Percentiles rank a stretch among this genome's conserved stretches.
Evolutionary conservation across 805 yeast genomes (phyloP).

Genomic region (Nakazawaea wickerhamii): DNA sequence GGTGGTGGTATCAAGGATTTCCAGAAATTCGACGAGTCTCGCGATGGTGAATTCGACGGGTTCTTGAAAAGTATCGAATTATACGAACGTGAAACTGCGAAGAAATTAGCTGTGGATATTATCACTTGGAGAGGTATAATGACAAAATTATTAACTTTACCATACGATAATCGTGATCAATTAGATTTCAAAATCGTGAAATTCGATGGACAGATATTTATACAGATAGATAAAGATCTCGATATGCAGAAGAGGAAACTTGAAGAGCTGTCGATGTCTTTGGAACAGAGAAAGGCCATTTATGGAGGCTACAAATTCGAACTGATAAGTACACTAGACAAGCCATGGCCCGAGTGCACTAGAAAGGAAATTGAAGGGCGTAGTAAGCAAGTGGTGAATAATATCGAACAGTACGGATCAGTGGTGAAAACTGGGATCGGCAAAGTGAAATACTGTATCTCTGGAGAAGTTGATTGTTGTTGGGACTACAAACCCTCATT

Average conservation of each 20-base stretch:
- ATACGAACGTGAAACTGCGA: slow-evolving; percentile 44
- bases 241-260: slow-evolving; percentile 31
- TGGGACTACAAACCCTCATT: slow-evolving; percentile 70
- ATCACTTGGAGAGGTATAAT: slow-evolving; percentile 83
- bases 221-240: slow-evolving; percentile 37
- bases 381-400: slow-evolving; percentile 52
- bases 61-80: slow-evolving; percentile 49
- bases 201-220: slow-evolving; percentile 72
- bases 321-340: slow-evolving; percentile 62
- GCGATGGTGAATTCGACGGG: slow-evolving; percentile 54
- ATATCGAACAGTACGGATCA: slow-evolving; percentile 70
- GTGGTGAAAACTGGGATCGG: slow-evolving; percentile 89
- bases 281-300: slow-evolving; percentile 34
- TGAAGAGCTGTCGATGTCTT: slow-evolving; percentile 25
- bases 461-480: slow-evolving; percentile 91
- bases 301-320: slow-evolving; percentile 87
- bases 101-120: slow-evolving; percentile 55
- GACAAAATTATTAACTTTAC: slow-evolving; percentile 65
- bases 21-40: slow-evolving; percentile 47
- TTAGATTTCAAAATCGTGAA: slow-evolving; percentile 58
- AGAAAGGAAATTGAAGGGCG: slow-evolving; percentile 68
- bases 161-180: slow-evolving; percentile 37
- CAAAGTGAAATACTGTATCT: slow-evolving; percentile 56
- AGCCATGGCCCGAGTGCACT: slow-evolving; percentile 68
- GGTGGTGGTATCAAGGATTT: slow-evolving; percentile 59